phyloP scores from a whole-genome alignment of 192 early-diverging fungal species.

The Rhizophlyctis rosea region DNA sequence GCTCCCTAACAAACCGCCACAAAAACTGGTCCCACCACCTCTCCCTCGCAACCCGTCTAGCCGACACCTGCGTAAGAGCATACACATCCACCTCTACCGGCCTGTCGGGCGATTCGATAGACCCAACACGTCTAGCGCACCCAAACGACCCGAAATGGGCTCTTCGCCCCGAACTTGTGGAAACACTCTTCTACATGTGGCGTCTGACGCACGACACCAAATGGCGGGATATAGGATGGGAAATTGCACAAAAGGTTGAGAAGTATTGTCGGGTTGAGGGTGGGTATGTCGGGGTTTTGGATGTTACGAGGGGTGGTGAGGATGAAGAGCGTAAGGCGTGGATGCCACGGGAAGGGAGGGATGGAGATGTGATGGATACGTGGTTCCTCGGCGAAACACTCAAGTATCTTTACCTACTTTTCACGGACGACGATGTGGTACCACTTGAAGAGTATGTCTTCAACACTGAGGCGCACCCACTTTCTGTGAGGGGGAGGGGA shows the following conservation, averaged over 20 bases:
- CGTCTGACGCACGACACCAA: conserved; percentile 45
- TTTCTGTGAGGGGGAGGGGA: conserved; percentile 44
- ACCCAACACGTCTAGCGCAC: conserved; percentile 1
- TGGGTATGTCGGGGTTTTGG: too few relatives aligned
- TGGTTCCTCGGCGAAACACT: conserved; percentile 95
- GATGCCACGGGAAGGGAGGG: too few relatives aligned
- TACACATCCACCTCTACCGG: conserved; percentile 71
- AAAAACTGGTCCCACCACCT: conserved; percentile 35
- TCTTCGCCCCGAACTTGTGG: conserved; percentile 41
- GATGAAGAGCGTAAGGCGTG: too few relatives aligned
- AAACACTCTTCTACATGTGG: conserved; percentile 56
- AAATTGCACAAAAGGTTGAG: conserved; percentile 23
- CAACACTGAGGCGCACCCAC: conserved; percentile 93
- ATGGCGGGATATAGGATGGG: conserved; percentile 48
- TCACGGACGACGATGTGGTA: conserved; percentile 60
- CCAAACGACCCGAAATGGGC: background rate
- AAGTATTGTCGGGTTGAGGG: conserved; percentile 4
- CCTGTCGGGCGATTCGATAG: conserved; percentile 73
- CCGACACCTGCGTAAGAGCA: conserved; percentile 49
- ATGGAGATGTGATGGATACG: conserved; percentile 32
- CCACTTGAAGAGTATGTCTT: conserved; percentile 82
- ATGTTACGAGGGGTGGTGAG: too few relatives aligned
- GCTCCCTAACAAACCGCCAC: conserved; percentile 36
- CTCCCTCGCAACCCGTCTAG: conserved; percentile 26
- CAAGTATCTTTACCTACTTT: conserved; percentile 92